phyloP scores from a whole-genome alignment of 805 yeast genomes.

The Schizosaccharomyces lindneri region DNA sequence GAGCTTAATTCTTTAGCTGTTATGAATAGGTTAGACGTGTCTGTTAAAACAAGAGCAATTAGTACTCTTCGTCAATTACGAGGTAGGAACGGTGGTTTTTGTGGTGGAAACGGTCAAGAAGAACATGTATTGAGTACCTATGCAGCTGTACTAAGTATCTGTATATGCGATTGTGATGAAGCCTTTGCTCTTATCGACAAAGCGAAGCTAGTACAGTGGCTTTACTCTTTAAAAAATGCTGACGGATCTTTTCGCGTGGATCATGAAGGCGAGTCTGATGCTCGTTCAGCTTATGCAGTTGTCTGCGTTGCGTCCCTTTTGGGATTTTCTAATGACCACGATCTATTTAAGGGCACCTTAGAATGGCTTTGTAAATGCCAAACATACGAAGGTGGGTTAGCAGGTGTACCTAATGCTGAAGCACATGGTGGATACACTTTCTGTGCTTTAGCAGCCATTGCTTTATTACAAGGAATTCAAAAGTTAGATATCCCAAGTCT shows the following conservation, averaged over 20 bases:
- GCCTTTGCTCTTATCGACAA: slow-evolving; percentile 24
- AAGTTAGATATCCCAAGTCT: slow-evolving; percentile 22
- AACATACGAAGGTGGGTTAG: slow-evolving; percentile 88
- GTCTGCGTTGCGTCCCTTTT: slow-evolving; percentile 46
- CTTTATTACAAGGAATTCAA: slow-evolving; percentile 14
- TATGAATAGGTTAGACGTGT: slow-evolving; percentile 15
- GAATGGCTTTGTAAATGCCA: slow-evolving; percentile 52
- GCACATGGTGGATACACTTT: slow-evolving; percentile 96
- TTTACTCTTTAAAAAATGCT: slow-evolving; percentile 31
- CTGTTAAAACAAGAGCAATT: not conserved
- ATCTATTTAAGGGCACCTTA: slow-evolving; percentile 23
- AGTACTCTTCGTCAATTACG: slow-evolving; percentile 5
- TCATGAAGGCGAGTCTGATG: slow-evolving; percentile 55
- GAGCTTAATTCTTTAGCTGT: slow-evolving; percentile 28
- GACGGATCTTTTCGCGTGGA: slow-evolving; percentile 67
- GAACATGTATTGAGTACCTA: slow-evolving; percentile 72
- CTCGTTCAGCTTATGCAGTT: slow-evolving; percentile 65
- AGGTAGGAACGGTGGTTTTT: slow-evolving; percentile 36
- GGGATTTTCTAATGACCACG: slow-evolving; percentile 33
- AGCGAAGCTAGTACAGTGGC: slow-evolving; percentile 31
- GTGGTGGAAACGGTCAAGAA: slow-evolving; percentile 62
- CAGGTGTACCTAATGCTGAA: slow-evolving; percentile 59
- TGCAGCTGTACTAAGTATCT: slow-evolving; percentile 45
- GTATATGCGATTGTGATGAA: slow-evolving; percentile 20
- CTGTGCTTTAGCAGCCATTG: slow-evolving; percentile 44